phyloP scores from a whole-genome alignment of 2,329 filamentous ascomycete species.

The Beauveria varroae region DNA sequence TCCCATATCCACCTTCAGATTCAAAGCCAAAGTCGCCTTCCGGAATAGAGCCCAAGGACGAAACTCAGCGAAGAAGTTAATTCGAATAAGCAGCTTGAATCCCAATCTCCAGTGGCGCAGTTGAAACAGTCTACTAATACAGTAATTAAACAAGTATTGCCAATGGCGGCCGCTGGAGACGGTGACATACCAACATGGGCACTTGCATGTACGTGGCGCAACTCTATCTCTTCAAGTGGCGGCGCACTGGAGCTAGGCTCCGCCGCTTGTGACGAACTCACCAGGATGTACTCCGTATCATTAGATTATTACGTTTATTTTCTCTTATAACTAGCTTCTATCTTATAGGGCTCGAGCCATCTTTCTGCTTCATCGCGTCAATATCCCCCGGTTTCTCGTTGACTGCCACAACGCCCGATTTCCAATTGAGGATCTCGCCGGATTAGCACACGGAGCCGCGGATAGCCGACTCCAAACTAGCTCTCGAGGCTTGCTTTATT shows the following conservation, averaged over 20 bases:
- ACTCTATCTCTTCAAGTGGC: not conserved
- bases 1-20: too few relatives aligned
- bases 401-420: not conserved
- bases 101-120: not conserved
- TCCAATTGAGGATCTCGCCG: not conserved
- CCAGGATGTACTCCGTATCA: not conserved
- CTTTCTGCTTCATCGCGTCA: too few relatives aligned
- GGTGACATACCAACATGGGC: not conserved
- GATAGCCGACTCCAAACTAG: not conserved
- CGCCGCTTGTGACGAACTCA: not conserved
- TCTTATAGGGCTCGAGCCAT: too few relatives aligned
- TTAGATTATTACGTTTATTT: too few relatives aligned
- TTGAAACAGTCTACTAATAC: not conserved
- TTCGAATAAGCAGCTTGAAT: not conserved
- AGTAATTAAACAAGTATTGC: not conserved
- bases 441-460: not conserved
- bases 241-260: not conserved
- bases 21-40: too few relatives aligned
- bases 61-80: not conserved
- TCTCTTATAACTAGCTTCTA: too few relatives aligned
- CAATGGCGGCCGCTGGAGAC: not conserved
- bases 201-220: not conserved
- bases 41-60: too few relatives aligned
- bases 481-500: not conserved
- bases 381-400: not conserved